Conservation (phyloP, 2,329 filamentous ascomycete genomes). For the Hypoxylon sp. region DNA sequence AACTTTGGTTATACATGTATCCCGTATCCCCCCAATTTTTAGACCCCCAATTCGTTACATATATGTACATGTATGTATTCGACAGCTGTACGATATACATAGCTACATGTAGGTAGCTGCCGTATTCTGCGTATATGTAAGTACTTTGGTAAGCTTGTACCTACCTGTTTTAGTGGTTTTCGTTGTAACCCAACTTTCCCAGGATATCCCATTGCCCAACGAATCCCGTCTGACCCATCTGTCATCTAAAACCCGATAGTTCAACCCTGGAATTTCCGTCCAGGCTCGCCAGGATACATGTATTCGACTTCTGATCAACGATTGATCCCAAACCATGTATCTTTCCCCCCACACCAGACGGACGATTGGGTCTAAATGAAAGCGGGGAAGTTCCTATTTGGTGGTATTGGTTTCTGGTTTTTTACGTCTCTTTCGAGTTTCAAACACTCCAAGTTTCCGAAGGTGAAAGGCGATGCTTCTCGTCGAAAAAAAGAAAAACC, state of each 20-base stretch:
- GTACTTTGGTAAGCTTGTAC: constrained; percentile 24
- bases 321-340: constrained; percentile 33
- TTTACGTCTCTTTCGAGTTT: constrained; percentile 40
- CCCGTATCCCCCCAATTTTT: background rate
- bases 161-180: constrained; percentile 33
- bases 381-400: constrained; percentile 47
- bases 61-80: too few species aligned
- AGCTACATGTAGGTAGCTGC: background rate
- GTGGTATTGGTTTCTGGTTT: constrained; percentile 28
- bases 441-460: constrained; percentile 37
- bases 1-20: too few species aligned
- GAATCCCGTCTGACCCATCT: constrained; percentile 13
- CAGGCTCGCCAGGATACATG: constrained; percentile 22
- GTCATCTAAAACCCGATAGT: constrained; percentile 27
- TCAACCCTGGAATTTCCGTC: constrained; percentile 32
- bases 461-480: constrained; percentile 7
- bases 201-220: background rate
- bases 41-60: constrained; percentile 2
- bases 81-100: background rate
- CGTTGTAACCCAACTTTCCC: constrained; percentile 10
- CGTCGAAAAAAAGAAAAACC: constrained; percentile 18
- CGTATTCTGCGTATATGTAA: constrained; percentile 3
- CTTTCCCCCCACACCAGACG: constrained; percentile 34
- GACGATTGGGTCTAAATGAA: constrained; percentile 37
- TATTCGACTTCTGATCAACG: constrained; percentile 24